Evolutionary conservation across 106 monocot species (phyloP).

Genomic region (Acorus calamus): DNA sequence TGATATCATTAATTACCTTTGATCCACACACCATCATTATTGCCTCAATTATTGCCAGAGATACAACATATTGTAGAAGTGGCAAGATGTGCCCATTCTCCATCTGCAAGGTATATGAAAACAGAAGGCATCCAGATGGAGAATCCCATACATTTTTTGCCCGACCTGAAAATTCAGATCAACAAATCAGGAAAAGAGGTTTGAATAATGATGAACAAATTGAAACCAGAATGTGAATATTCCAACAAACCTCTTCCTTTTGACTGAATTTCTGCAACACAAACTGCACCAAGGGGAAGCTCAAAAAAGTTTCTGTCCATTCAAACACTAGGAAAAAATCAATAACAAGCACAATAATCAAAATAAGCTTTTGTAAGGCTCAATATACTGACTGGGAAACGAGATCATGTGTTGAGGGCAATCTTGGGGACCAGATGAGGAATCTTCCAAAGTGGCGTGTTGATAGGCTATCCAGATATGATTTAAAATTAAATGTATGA

Average conservation of each 20-base stretch:
- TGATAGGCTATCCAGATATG: conserved; percentile 34
- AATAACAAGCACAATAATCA: neutral
- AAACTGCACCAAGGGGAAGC: conserved; percentile 46
- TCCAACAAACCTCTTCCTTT: conserved; percentile 79
- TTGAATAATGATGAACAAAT: too few relatives aligned
- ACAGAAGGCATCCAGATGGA: conserved; percentile 75
- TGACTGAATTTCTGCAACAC: conserved; percentile 49
- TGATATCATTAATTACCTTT: conserved; percentile 26
- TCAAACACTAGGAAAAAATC: neutral
- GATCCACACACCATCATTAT: conserved; percentile 47
- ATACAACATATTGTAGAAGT: too few relatives aligned
- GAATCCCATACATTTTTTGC: conserved; percentile 87
- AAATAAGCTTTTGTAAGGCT: neutral
- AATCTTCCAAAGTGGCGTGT: conserved; percentile 37
- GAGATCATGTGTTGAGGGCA: conserved; percentile 65
- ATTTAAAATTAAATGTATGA: too few relatives aligned
- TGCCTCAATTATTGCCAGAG: conserved; percentile 73
- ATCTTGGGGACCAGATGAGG: conserved; percentile 53
- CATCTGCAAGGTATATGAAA: conserved; percentile 89
- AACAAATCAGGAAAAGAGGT: too few relatives aligned
- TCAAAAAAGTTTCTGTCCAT: conserved; percentile 47
- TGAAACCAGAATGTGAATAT: too few relatives aligned
- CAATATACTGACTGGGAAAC: conserved; percentile 41
- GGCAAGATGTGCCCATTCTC: too few relatives aligned
- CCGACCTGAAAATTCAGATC: conserved; percentile 38